phyloP scores from a whole-genome alignment of 129 eudicot genomes.

The Smallanthus sonchifolius region DNA sequence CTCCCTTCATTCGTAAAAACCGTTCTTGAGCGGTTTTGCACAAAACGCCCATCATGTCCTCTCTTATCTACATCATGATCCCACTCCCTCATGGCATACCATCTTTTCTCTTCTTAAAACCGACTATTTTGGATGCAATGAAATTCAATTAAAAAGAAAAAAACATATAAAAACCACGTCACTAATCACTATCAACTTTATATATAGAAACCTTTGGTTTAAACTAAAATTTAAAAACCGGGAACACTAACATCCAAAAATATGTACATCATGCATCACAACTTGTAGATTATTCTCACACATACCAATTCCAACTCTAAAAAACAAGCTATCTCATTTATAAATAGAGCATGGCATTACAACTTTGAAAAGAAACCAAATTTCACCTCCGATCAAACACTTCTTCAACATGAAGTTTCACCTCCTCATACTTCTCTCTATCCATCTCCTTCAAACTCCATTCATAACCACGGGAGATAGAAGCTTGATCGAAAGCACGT shows the following conservation, averaged over 20 bases:
- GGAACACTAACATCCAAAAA: background rate
- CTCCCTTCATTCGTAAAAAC: too few relatives aligned
- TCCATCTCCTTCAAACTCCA: slow-evolving; percentile 23
- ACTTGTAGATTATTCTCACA: background rate
- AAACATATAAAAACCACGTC: background rate
- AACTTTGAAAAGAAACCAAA: slow-evolving; percentile 12
- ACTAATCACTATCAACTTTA: background rate
- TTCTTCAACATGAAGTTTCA: slow-evolving; percentile 13
- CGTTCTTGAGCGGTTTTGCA: too few relatives aligned
- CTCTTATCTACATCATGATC: too few relatives aligned
- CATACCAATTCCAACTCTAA: slow-evolving; percentile 3
- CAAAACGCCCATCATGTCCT: too few relatives aligned
- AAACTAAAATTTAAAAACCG: background rate
- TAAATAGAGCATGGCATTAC: slow-evolving; percentile 24
- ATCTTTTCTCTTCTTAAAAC: too few relatives aligned
- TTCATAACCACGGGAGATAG: slow-evolving; percentile 14
- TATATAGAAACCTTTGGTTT: background rate
- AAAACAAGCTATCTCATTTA: background rate
- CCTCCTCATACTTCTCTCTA: slow-evolving; percentile 14
- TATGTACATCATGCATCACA: slow-evolving; percentile 3
- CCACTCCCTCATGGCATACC: too few relatives aligned
- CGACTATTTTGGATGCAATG: too few relatives aligned
- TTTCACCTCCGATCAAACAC: slow-evolving; percentile 6
- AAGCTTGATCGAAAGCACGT: slow-evolving; percentile 42
- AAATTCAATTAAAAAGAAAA: background rate